Percentiles rank a stretch among this genome's conserved stretches.
Conservation (phyloP, 2,329 filamentous ascomycete genomes). For the Trichoderma sp. region DNA sequence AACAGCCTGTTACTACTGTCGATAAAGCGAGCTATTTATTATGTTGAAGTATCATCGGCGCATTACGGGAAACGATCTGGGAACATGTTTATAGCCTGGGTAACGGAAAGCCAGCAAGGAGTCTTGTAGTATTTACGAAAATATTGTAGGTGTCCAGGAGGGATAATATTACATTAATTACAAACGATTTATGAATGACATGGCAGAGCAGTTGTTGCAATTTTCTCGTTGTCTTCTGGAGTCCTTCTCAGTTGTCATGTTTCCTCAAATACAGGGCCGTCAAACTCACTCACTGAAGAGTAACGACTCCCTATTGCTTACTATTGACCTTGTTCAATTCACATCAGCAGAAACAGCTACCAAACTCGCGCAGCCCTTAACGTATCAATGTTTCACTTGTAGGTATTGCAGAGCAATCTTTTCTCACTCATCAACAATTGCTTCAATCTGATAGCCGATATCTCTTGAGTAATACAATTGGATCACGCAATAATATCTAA, state of each 20-base stretch:
- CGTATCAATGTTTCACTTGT: neutral
- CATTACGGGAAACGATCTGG: conserved; percentile 14
- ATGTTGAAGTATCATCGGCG: conserved; percentile 20
- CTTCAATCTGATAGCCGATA: neutral
- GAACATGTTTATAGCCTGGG: conserved; percentile 9
- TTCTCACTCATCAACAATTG: neutral
- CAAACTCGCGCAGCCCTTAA: neutral
- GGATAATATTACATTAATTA: conserved; percentile 15
- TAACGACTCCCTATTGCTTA: neutral
- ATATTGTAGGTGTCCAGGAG: conserved; percentile 3
- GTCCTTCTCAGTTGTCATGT: neutral
- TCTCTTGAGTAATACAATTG: neutral
- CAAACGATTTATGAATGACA: neutral
- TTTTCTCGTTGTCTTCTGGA: neutral
- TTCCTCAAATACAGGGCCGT: neutral
- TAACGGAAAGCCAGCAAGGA: conserved; percentile 23
- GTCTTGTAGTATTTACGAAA: conserved; percentile 21
- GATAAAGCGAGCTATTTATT: conserved; percentile 16
- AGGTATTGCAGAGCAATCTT: neutral
- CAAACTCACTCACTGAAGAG: neutral
- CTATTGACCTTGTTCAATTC: neutral
- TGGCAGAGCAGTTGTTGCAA: neutral
- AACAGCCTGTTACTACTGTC: conserved; percentile 3
- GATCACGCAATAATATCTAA: neutral
- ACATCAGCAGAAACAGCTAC: neutral